phyloP scores from a whole-genome alignment of 2,329 filamentous ascomycete species.

The Chrysoporthe puriensis region DNA sequence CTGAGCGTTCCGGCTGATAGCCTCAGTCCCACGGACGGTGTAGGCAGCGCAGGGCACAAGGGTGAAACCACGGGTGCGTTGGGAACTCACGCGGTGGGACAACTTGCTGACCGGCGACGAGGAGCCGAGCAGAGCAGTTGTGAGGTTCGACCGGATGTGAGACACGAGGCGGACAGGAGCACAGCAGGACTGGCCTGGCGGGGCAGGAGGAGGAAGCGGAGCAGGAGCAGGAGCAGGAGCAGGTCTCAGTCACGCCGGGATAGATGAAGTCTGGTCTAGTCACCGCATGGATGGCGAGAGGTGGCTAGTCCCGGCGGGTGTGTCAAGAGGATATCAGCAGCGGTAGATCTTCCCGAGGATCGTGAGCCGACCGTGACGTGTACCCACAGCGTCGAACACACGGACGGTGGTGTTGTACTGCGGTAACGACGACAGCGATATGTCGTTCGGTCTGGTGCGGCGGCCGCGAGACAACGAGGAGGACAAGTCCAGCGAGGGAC shows the following conservation, averaged over 20 bases:
- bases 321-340: not conserved
- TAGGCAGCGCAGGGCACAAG: not conserved
- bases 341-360: constrained; percentile 2
- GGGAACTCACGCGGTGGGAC: constrained; percentile 2
- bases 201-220: not conserved
- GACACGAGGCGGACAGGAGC: constrained; percentile 9
- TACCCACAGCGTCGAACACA: not conserved
- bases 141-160: constrained; percentile 10
- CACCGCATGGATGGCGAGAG: not conserved
- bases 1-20: not conserved
- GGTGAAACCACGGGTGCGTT: not conserved
- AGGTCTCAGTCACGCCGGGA: constrained; percentile 7
- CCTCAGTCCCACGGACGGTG: not conserved
- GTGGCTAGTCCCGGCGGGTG: not conserved
- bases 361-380: not conserved
- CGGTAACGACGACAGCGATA: not conserved
- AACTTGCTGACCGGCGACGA: constrained; percentile 5
- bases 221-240: constrained; percentile 1
- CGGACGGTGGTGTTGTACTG: not conserved
- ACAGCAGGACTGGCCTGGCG: constrained; percentile 8
- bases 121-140: not conserved
- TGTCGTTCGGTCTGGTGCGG: not conserved
- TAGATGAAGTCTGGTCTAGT: not conserved
- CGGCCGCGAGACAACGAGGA: not conserved
- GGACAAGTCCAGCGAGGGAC: not conserved